phyloP scores from a whole-genome alignment of 1,284 basidiomycete species.

The Moesziomyces antarcticus region DNA sequence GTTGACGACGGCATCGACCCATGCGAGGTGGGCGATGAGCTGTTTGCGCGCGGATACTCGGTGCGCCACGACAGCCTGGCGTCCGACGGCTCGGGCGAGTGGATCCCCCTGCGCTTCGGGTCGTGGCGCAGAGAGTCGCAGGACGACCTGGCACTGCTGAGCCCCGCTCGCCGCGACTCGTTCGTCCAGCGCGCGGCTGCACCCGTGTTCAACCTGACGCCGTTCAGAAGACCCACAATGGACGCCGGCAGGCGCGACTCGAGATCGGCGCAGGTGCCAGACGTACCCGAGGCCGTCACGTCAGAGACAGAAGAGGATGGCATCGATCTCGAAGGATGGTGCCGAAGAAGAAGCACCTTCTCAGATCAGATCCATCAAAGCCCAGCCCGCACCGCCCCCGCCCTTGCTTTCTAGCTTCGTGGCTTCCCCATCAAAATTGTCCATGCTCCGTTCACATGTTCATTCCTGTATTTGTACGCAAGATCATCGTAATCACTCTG shows the following conservation, averaged over 20 bases:
- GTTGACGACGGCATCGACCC: slow-evolving; percentile 11
- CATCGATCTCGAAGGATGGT: slow-evolving; percentile 16
- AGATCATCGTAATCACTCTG: neutral
- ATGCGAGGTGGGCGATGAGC: slow-evolving; percentile 3
- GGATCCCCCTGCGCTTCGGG: slow-evolving; percentile 22
- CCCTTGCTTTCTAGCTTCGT: neutral
- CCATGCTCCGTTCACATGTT: neutral
- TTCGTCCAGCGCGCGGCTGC: neutral
- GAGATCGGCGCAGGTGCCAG: neutral
- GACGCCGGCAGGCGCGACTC: neutral
- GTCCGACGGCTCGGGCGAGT: slow-evolving; percentile 16
- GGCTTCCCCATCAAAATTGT: too few relatives aligned
- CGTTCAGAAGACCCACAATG: slow-evolving; percentile 3
- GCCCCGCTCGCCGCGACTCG: neutral
- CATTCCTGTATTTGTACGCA: slow-evolving; percentile 11
- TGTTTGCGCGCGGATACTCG: slow-evolving; percentile 5
- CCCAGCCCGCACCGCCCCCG: neutral
- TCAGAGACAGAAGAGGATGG: slow-evolving; percentile 6
- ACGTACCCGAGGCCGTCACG: slow-evolving; percentile 27
- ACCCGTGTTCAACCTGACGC: slow-evolving; percentile 22
- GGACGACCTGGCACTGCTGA: slow-evolving; percentile 25
- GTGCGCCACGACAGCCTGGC: slow-evolving; percentile 15
- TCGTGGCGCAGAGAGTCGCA: slow-evolving; percentile 20
- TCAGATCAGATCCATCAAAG: neutral
- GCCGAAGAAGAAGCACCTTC: slow-evolving; percentile 28